Percentiles rank a stretch among this genome's conserved stretches.
Evolutionary conservation across 2,329 filamentous ascomycete species (phyloP).

Genomic region (Venturia carpophila): DNA sequence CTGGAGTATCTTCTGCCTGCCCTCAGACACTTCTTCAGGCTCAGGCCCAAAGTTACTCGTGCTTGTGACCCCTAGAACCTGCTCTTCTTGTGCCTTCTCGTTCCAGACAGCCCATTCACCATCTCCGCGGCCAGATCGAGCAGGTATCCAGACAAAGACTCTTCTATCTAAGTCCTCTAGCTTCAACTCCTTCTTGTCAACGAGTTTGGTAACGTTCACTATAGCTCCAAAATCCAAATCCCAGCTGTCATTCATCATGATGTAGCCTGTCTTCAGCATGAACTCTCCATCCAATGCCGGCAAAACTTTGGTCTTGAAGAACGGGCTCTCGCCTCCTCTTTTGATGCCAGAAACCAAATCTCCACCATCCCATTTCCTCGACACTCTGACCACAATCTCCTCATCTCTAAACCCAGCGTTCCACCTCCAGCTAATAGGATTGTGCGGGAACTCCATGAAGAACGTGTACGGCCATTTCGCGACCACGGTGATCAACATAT

Average conservation of each 20-base stretch:
- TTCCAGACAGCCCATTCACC: slow-evolving; percentile 65
- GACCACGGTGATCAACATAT: slow-evolving; percentile 43
- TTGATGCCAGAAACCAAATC: slow-evolving; percentile 48
- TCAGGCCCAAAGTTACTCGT: slow-evolving; percentile 23
- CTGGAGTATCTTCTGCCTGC: slow-evolving; percentile 64
- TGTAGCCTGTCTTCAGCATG: slow-evolving; percentile 74
- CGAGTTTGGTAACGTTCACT: slow-evolving; percentile 61
- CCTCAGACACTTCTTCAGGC: slow-evolving; percentile 47
- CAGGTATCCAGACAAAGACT: slow-evolving; percentile 51
- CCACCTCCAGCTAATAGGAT: slow-evolving; percentile 66
- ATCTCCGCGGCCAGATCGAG: slow-evolving; percentile 30
- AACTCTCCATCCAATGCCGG: slow-evolving; percentile 62
- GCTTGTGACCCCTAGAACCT: slow-evolving; percentile 23
- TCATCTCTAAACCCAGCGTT: slow-evolving; percentile 65
- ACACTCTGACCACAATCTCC: slow-evolving; percentile 76
- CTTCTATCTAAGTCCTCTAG: slow-evolving; percentile 63
- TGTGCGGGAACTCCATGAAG: slow-evolving; percentile 53
- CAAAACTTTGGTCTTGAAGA: slow-evolving; percentile 55
- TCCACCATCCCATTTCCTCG: slow-evolving; percentile 60
- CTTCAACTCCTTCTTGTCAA: slow-evolving; percentile 53
- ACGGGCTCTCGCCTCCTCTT: slow-evolving; percentile 44
- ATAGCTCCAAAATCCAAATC: slow-evolving; percentile 81
- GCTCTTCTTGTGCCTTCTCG: slow-evolving; percentile 28
- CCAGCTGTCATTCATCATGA: slow-evolving; percentile 79
- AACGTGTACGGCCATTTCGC: slow-evolving; percentile 42